phyloP scores from a whole-genome alignment of 2,329 filamentous ascomycete genomes.

The Trichoderma asperellum region DNA sequence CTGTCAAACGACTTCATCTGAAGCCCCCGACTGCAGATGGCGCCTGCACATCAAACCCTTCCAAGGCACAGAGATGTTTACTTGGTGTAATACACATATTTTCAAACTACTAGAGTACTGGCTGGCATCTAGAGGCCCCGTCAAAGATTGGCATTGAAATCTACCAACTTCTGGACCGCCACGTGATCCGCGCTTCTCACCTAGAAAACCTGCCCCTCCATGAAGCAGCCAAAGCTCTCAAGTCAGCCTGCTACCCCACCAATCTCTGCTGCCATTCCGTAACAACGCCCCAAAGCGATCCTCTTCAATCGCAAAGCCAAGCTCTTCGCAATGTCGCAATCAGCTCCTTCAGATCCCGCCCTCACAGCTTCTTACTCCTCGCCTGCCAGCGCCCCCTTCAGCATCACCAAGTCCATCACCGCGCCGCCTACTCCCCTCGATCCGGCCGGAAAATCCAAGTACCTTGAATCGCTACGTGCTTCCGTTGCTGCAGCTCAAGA shows the following conservation, averaged over 20 bases:
- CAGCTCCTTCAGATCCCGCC: not conserved
- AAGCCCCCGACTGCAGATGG: not conserved
- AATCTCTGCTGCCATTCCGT: conserved; percentile 26
- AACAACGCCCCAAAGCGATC: not conserved
- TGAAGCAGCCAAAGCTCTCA: conserved; percentile 14
- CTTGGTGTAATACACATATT: too few relatives aligned
- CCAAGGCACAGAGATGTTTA: not conserved
- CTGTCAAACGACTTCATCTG: not conserved
- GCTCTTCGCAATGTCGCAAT: not conserved
- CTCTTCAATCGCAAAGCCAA: not conserved
- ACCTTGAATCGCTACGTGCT: conserved; percentile 62
- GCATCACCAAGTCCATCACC: conserved; percentile 44
- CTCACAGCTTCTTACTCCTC: conserved; percentile 61
- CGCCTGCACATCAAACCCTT: not conserved
- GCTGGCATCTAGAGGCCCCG: not conserved
- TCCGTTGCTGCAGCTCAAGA: conserved; percentile 65
- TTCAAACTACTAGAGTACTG: not conserved
- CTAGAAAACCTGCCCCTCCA: conserved; percentile 14
- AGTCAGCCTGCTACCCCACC: conserved; percentile 30
- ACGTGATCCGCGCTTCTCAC: conserved; percentile 14
- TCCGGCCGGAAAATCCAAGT: conserved; percentile 57
- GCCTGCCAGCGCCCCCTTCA: conserved; percentile 53
- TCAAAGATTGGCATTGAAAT: not conserved
- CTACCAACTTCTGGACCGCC: not conserved
- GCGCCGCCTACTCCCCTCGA: conserved; percentile 40